Base-by-base conservation (phyloP, 345 rosid genomes). In the Cochlearia excelsa region DNA sequence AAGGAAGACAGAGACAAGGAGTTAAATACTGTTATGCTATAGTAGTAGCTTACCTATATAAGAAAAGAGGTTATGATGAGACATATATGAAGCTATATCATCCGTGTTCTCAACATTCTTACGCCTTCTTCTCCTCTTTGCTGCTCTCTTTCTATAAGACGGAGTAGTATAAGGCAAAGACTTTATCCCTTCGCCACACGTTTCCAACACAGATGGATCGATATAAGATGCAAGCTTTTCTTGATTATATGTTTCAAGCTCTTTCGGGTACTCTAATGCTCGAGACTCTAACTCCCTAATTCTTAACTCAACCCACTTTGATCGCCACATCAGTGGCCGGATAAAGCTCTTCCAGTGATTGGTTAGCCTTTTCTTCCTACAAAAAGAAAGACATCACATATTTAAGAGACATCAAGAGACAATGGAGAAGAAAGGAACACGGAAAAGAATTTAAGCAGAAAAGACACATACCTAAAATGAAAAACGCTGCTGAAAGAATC, bases 321-420 rank as follows among this genome's bases (percentile, higher is more conserved):
- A 84, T 37, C 88, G 84, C 96, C 98, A 88, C 93, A 79, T 85
- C 33, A 92, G 73, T 51, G 98, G 98, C 48, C 73, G 75, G 55
- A 84, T 79, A 70, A 84, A 92, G 62, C 59, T 82, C 77, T 79
- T 88, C 93, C 95, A 88, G 59, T 86, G 96, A 79, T 71, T 71
- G 41, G 93, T 84, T 71, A 91, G 65, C 84, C 77, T 89, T 82
- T 84, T 92, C 86, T 89, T 89, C 76, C 93, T 81, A 63, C 30
- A 71, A 47, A 30, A 1, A 34, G 3, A 33, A 10, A 43, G 46
- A 29, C 23, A 16, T 16, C 23, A 16, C 23, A 16, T 16, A 16
- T 0, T 16, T 16, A 16, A 16, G 23, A 16, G 23, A 11, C 7
- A 16, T 52, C 2, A 66, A 44, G 51, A 29, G 41, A 23, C 16